These are phyloP conservation scores for Psilocybe cubensis DNA, from an alignment of 768 basidiomycete species.

Conservation along the genomic window DNA sequence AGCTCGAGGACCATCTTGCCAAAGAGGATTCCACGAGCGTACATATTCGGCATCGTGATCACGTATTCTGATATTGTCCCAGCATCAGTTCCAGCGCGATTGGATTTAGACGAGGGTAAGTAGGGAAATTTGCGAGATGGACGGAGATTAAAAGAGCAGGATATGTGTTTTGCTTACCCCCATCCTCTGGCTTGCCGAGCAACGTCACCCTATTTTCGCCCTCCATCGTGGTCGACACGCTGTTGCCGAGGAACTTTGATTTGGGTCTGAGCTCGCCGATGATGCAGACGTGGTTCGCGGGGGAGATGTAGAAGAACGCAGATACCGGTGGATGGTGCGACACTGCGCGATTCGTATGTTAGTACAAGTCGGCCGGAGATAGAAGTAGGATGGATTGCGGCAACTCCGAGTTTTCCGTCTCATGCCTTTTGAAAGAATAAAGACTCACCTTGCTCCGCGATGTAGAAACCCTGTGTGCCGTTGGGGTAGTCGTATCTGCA, in stretches of 20 bases:
- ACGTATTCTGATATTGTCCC: constrained; percentile 70
- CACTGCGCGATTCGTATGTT: constrained; percentile 48
- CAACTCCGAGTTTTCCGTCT: background rate
- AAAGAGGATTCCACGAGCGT: constrained; percentile 84
- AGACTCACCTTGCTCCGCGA: constrained; percentile 89
- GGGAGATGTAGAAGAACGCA: constrained; percentile 96
- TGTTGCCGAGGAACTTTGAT: constrained; percentile 95
- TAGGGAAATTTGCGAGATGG: constrained; percentile 8
- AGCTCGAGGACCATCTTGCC: constrained; percentile 97
- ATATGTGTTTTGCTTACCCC: constrained; percentile 79
- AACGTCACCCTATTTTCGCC: constrained; percentile 90
- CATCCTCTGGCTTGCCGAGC: constrained; percentile 83
- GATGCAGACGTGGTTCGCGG: constrained; percentile 84
- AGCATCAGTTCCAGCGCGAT: too few relatives aligned
- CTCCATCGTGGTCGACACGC: constrained; percentile 95
- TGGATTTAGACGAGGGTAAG: too few relatives aligned
- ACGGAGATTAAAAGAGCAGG: constrained; percentile 10
- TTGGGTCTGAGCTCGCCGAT: constrained; percentile 95
- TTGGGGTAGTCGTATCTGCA: constrained; percentile 93
- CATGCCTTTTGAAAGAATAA: too few relatives aligned
- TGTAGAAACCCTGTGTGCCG: constrained; percentile 91
- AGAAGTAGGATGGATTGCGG: constrained; percentile 1
- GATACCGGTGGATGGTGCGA: constrained; percentile 95
- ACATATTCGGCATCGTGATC: constrained; percentile 98
- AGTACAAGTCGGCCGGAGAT: constrained; percentile 3